A percentile compares a stretch with the other conserved stretches of the same genome.
These are phyloP conservation scores for Pestalotiopsis sp. DNA, from an alignment of 2,329 filamentous ascomycete genomes.

Conservation along the genomic window DNA sequence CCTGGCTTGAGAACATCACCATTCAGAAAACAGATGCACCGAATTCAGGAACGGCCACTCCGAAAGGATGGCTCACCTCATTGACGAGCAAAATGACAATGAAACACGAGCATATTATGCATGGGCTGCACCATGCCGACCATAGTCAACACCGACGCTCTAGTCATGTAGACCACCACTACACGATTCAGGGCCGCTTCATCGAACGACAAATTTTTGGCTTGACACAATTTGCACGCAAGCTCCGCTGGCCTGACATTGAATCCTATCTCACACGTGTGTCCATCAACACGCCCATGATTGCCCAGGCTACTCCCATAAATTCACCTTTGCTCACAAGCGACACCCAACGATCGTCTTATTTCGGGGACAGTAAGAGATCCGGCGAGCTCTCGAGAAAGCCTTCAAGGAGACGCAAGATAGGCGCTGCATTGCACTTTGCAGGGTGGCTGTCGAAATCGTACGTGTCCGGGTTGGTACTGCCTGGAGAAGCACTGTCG, in stretches of 20 bases:
- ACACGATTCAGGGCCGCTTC: constrained; percentile 58
- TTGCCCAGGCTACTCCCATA: constrained; percentile 45
- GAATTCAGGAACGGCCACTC: constrained; percentile 35
- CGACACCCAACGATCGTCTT: constrained; percentile 44
- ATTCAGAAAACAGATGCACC: constrained; percentile 48
- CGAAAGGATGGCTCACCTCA: constrained; percentile 57
- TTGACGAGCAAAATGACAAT: constrained; percentile 58
- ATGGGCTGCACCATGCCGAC: constrained; percentile 37
- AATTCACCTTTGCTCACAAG: constrained; percentile 41
- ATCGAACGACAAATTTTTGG: constrained; percentile 63
- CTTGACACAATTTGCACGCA: constrained; percentile 64
- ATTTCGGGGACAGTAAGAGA: constrained; percentile 42
- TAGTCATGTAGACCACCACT: constrained; percentile 36
- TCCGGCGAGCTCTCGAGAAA: constrained; percentile 31
- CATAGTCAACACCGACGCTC: constrained; percentile 39
- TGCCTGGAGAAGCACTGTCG: constrained; percentile 65
- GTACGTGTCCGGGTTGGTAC: constrained; percentile 66
- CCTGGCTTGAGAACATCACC: constrained; percentile 70
- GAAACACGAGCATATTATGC: constrained; percentile 35
- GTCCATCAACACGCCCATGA: constrained; percentile 48
- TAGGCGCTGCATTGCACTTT: constrained; percentile 60
- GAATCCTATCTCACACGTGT: constrained; percentile 53
- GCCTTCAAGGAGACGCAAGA: constrained; percentile 51
- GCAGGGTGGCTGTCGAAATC: constrained; percentile 71
- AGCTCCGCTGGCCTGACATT: constrained; percentile 64